A percentile compares a stretch with the other conserved stretches of the same genome.
Evolutionary conservation across 257 asterid species (phyloP).

Genomic region (Plantago elongata): DNA sequence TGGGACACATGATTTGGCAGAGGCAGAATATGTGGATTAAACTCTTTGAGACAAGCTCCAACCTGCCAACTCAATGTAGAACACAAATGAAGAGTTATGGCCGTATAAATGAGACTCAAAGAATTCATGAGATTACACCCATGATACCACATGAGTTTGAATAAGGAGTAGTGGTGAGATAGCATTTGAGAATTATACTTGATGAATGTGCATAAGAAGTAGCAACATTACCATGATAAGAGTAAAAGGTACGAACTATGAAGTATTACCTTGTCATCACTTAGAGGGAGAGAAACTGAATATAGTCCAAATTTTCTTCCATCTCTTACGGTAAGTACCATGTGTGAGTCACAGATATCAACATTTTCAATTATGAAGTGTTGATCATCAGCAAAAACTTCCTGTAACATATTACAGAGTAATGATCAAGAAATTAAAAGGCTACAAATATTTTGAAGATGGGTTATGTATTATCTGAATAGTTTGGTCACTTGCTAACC

Average conservation of each 20-base stretch:
- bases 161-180: too few relatives aligned
- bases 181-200: too few relatives aligned
- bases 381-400: slow-evolving; percentile 50
- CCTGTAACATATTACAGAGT: slow-evolving; percentile 43
- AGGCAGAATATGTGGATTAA: slow-evolving; percentile 60
- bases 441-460: too few relatives aligned
- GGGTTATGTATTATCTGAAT: slow-evolving; percentile 12
- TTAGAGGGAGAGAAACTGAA: slow-evolving; percentile 70
- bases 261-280: slow-evolving; percentile 53
- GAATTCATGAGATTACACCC: neutral
- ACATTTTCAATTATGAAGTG: slow-evolving; percentile 67
- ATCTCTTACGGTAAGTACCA: slow-evolving; percentile 53
- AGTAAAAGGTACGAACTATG: too few relatives aligned
- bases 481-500: slow-evolving; percentile 41
- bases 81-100: neutral
- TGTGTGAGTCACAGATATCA: slow-evolving; percentile 71
- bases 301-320: slow-evolving; percentile 50
- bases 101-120: too few relatives aligned
- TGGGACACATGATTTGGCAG: slow-evolving; percentile 85
- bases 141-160: neutral
- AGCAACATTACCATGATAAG: too few relatives aligned
- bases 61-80: slow-evolving; percentile 36
- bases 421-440: slow-evolving; percentile 8
- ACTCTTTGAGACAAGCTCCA: slow-evolving; percentile 57
- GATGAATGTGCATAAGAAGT: neutral